Evolutionary conservation across 2,329 filamentous ascomycete genomes (phyloP).

Genomic region (Thelonectria olida): DNA sequence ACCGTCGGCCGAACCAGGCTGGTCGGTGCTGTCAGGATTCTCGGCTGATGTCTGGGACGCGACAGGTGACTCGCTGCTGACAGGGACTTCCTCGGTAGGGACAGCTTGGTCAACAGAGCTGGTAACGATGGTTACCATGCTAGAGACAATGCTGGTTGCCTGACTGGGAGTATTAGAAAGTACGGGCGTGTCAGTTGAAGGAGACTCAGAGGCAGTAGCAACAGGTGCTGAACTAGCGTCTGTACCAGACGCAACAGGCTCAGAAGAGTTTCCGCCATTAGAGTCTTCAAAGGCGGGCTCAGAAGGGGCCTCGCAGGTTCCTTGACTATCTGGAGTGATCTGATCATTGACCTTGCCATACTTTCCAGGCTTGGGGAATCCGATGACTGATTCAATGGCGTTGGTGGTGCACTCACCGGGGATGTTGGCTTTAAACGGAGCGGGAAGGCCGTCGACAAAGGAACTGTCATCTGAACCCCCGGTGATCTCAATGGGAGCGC

Average conservation of each 20-base stretch:
- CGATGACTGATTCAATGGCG: conserved; percentile 25
- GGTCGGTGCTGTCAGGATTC: not conserved
- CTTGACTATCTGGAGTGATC: conserved; percentile 20
- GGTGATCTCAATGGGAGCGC: conserved; percentile 73
- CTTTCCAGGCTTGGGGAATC: conserved; percentile 37
- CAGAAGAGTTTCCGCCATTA: conserved; percentile 10
- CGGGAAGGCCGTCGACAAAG: conserved; percentile 31
- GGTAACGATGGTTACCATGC: not conserved
- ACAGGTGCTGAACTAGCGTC: not conserved
- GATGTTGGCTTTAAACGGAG: conserved; percentile 38
- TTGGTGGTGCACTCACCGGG: conserved; percentile 37
- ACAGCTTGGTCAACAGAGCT: not conserved
- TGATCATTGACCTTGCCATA: conserved; percentile 34
- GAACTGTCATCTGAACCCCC: conserved; percentile 43
- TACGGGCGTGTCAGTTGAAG: not conserved
- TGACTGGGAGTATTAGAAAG: conserved; percentile 1
- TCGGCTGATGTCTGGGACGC: not conserved
- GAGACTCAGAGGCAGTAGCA: conserved; percentile 2
- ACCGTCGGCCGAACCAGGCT: conserved; percentile 25
- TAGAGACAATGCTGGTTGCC: not conserved
- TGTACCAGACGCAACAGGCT: conserved; percentile 10
- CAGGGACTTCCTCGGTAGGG: not conserved
- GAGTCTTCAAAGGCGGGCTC: conserved; percentile 34
- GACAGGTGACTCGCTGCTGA: not conserved
- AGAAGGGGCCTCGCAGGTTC: conserved; percentile 26